Evolutionary conservation across 163 green algal genomes (phyloP).

Genomic region (Coccomyxa subellipsoidea): DNA sequence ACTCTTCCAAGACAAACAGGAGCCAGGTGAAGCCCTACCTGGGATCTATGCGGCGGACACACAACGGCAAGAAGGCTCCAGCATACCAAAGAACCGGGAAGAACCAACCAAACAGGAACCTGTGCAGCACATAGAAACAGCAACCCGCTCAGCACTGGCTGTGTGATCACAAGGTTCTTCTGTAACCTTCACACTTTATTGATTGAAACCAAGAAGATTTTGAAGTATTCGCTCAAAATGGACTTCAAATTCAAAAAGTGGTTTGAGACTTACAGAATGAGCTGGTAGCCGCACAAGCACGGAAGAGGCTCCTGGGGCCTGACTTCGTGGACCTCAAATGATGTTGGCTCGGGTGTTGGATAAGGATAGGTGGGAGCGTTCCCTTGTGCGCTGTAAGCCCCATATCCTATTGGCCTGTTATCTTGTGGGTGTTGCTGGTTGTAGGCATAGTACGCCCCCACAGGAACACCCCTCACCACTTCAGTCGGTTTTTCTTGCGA

Average conservation of each 20-base stretch:
- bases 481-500: neutral
- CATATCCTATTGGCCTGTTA: neutral
- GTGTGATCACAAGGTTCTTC: too few relatives aligned
- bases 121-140: neutral
- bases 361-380: neutral
- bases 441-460: neutral
- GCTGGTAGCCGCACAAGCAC: neutral
- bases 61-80: neutral
- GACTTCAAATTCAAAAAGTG: too few relatives aligned
- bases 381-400: neutral
- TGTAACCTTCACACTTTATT: too few relatives aligned
- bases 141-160: too few relatives aligned
- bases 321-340: constrained; percentile 5
- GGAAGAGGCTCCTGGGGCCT: neutral
- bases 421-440: neutral
- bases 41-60: neutral
- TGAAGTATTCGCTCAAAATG: too few relatives aligned
- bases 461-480: neutral
- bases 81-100: neutral
- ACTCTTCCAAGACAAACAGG: too few relatives aligned
- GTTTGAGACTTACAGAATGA: constrained; percentile 7
- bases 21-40: neutral
- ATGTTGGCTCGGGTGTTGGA: neutral
- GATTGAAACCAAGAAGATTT: too few relatives aligned
- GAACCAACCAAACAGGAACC: neutral